Evolutionary conservation across 805 yeast species (phyloP), one percentile per base, ranked within the genome.

Genomic region (Myxozyma nipponensis): DNA sequence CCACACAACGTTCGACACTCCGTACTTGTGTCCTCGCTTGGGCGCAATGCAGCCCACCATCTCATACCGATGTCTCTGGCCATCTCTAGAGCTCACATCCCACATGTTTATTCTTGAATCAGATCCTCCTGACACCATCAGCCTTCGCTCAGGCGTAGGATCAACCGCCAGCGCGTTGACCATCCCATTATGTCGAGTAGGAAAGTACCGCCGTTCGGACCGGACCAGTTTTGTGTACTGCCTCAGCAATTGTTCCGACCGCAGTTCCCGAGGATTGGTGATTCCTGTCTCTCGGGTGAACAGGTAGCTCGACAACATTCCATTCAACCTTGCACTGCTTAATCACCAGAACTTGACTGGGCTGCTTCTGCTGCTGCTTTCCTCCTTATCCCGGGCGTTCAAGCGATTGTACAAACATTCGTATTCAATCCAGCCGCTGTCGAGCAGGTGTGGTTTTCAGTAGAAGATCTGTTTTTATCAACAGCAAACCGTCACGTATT

Each of bases 1-100:
- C 97, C 97, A 90, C 60, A 76, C 72, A 0, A 86, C 71, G 15
- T 78, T 69, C 0, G 95, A 84, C 0, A 90, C 73, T 0, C 96
- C 95, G 64, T 74, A 87, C 18, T 69, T 65, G 63, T 90, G 97
- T 0, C 75, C 78, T 24, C 39, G 22, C 28, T 50, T 48, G 23
- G 56, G 39, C 9, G 37, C 35, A 3, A 47, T 46, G 42, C 44
- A 17, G 13, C 43, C 47, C 28, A 60, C 62, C 59, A 59, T 62
- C 3, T 32, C 51, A 46, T 50, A 42, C 42, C 53, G 38, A 42
- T 54, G 50, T 40, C 50, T 42, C 30, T 47, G 26, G 52, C 54
- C 62, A n/a, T 57, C 60, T 7, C 46, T 39, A 6, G 68, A 63
- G 22, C 70, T 63, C 21, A 81, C 56, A 53, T 83, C 85, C 89